Conservation (phyloP, 164 flowering plant species). For the Magnolia sinica region DNA sequence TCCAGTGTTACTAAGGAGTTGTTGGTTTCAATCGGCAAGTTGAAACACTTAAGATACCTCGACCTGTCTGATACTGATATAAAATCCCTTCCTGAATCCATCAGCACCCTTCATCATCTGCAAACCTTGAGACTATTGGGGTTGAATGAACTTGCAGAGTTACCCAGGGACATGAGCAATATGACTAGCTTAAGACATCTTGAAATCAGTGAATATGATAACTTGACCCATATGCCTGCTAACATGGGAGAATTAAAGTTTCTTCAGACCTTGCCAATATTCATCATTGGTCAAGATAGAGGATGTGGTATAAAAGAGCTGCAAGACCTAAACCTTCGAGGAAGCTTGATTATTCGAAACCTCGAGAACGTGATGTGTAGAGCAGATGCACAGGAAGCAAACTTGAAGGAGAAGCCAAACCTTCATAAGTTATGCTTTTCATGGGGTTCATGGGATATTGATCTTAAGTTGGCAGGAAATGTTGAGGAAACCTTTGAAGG, state of each 20-base stretch:
- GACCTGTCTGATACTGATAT: neutral
- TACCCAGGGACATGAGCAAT: neutral
- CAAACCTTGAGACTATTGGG: neutral
- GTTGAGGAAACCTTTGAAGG: neutral
- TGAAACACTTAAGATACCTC: neutral
- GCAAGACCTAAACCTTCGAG: neutral
- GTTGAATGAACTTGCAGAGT: neutral
- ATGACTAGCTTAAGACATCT: constrained; percentile 6
- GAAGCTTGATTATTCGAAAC: neutral
- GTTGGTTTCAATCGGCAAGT: neutral
- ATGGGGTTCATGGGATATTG: neutral
- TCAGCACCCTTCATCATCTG: neutral
- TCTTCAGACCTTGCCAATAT: neutral
- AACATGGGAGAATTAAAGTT: neutral
- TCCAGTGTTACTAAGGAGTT: neutral
- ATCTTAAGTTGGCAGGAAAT: neutral
- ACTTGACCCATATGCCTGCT: neutral
- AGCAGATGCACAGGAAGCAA: neutral
- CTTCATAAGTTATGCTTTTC: neutral
- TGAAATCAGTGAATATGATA: neutral
- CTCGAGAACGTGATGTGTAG: neutral
- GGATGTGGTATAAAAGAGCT: neutral
- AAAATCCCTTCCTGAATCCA: neutral
- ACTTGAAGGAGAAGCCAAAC: neutral
- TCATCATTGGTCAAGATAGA: neutral